Conservation (phyloP, 768 basidiomycete genomes). For the Tephrocybe sp. region DNA sequence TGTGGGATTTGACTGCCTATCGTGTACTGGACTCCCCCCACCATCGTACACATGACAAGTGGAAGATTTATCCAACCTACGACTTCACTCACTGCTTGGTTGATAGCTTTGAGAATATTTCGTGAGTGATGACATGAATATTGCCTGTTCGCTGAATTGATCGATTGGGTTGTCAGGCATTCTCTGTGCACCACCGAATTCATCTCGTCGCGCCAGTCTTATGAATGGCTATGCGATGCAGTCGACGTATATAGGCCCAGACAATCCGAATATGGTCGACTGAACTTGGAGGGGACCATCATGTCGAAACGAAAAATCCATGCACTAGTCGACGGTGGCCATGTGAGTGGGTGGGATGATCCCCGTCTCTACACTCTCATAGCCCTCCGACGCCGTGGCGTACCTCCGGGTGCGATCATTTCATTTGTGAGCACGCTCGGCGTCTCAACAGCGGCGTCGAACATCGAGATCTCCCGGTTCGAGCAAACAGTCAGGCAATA, state of each 20-base stretch:
- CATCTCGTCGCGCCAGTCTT: constrained; percentile 92
- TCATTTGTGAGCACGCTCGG: constrained; percentile 94
- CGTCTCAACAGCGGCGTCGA: constrained; percentile 81
- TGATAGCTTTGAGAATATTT: constrained; percentile 98
- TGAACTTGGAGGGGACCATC: constrained; percentile 92
- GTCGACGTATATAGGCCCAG: constrained; percentile 96
- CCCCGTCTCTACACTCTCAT: constrained; percentile 96
- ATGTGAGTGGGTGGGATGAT: constrained; percentile 95
- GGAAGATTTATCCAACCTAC: constrained; percentile 98
- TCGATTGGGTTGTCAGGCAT: constrained; percentile 56
- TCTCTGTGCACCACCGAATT: constrained; percentile 97
- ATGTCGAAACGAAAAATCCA: constrained; percentile 96
- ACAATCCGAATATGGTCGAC: constrained; percentile 94
- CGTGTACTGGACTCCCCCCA: constrained; percentile 89
- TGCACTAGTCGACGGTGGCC: constrained; percentile 78
- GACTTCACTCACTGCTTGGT: constrained; percentile 98
- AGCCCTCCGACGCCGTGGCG: constrained; percentile 90
- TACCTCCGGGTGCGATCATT: constrained; percentile 94
- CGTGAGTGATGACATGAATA: constrained; percentile 57
- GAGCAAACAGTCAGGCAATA: constrained; percentile 88
- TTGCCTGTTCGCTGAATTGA: neutral
- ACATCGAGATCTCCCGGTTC: constrained; percentile 86
- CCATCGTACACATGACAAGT: constrained; percentile 89
- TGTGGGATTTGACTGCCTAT: constrained; percentile 99
- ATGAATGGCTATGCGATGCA: constrained; percentile 99